A percentile compares a stretch with the other conserved stretches of the same genome.
phyloP scores from a whole-genome alignment of 2,329 filamentous ascomycete genomes.

The Arthroderma sp. region DNA sequence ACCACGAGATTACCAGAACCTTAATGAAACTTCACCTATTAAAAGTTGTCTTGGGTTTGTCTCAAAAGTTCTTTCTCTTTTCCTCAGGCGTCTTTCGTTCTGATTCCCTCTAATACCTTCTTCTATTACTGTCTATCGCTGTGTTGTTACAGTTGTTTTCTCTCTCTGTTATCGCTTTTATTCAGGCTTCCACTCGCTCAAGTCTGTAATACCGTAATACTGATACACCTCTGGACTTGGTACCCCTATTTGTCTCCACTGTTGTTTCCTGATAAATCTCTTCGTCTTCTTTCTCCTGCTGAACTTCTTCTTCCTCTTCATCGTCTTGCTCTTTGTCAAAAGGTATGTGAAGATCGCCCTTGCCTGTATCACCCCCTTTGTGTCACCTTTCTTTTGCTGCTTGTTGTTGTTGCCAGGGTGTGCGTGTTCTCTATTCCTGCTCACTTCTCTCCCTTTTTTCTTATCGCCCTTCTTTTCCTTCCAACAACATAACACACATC shows the following conservation, averaged over 20 bases:
- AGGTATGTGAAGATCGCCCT: no score
- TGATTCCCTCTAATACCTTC: no score
- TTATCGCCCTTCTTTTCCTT: constrained; percentile 3
- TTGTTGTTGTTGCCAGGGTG: not conserved
- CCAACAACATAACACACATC: constrained; percentile 3
- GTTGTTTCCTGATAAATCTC: constrained; percentile 15
- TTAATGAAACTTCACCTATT: no score
- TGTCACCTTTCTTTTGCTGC: not conserved
- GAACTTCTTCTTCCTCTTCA: constrained; percentile 1
- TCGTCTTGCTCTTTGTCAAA: not conserved
- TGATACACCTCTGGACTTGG: not conserved
- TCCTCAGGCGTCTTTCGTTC: no score
- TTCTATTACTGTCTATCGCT: no score
- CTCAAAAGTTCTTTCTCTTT: no score
- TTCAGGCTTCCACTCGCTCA: not conserved
- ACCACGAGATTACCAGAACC: no score
- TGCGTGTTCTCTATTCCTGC: constrained; percentile 1
- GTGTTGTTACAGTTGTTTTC: no score
- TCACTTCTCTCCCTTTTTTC: constrained; percentile 5
- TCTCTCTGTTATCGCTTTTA: not conserved
- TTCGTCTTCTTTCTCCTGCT: constrained; percentile 14
- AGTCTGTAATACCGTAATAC: not conserved
- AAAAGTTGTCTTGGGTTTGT: no score
- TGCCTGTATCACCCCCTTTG: not conserved
- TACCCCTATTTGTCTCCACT: constrained; percentile 3